Percentiles rank a stretch among this genome's conserved stretches.
These are phyloP conservation scores for Fibroporia radiculosa DNA, from an alignment of 768 basidiomycete species.

Conservation along the genomic window DNA sequence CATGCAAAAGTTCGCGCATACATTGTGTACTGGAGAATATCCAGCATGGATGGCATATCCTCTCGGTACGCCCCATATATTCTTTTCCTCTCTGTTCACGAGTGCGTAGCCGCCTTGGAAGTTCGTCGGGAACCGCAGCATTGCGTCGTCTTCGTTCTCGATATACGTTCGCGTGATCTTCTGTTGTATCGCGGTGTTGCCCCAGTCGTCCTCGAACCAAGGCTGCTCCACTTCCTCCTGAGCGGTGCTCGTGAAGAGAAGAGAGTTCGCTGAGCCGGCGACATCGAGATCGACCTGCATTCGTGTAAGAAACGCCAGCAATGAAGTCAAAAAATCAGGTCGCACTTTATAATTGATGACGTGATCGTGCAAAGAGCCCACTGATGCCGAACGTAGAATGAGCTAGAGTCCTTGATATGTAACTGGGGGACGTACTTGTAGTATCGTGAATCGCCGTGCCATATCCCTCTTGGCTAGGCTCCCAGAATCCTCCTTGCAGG, in stretches of 20 bases:
- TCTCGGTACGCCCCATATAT: conserved; percentile 48
- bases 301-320: conserved; percentile 6
- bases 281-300: conserved; percentile 56
- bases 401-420: no score
- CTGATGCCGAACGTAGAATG: conserved; percentile 19
- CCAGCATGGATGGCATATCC: conserved; percentile 61
- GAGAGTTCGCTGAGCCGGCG: conserved; percentile 48
- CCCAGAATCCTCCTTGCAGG: conserved; percentile 58
- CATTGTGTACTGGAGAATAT: conserved; percentile 43
- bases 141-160: conserved; percentile 41
- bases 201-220: conserved; percentile 58
- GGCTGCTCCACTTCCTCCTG: conserved; percentile 42
- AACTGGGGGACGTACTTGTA: conserved; percentile 33
- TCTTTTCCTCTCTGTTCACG: conserved; percentile 44
- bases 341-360: conserved; percentile 51
- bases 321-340: background rate
- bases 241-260: conserved; percentile 41
- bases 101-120: conserved; percentile 51
- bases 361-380: conserved; percentile 64
- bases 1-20: conserved; percentile 16
- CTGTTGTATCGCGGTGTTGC: conserved; percentile 45
- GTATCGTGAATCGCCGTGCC: conserved; percentile 48
- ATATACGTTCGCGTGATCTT: conserved; percentile 41
- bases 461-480: conserved; percentile 38
- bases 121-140: conserved; percentile 45